Evolutionary conservation across 768 basidiomycete species (phyloP).

Genomic region (Infundibulicybe gibba): DNA sequence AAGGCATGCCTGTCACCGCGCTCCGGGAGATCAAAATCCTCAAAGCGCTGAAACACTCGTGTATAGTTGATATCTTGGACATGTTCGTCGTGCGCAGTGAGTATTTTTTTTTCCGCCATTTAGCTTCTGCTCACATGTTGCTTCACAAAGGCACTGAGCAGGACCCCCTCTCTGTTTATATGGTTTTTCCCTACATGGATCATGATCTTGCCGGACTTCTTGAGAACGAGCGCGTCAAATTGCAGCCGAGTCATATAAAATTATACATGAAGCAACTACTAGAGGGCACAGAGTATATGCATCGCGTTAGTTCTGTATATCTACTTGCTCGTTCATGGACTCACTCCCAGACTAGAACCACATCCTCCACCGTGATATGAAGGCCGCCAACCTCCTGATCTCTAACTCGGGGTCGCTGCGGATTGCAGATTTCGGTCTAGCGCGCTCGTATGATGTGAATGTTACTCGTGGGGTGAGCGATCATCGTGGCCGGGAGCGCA

Average conservation of each 20-base stretch:
- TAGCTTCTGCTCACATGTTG: background rate
- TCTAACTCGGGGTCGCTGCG: constrained; percentile 79
- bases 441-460: constrained; percentile 68
- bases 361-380: constrained; percentile 98
- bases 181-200: constrained; percentile 99
- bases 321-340: constrained; percentile 4
- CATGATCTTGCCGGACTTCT: constrained; percentile 95
- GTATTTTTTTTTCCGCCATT: constrained; percentile 17
- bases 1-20: constrained; percentile 96
- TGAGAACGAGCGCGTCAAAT: constrained; percentile 85
- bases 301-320: constrained; percentile 58
- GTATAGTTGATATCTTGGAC: constrained; percentile 84
- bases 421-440: constrained; percentile 96
- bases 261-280: constrained; percentile 94
- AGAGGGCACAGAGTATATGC: constrained; percentile 96
- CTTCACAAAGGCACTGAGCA: constrained; percentile 51
- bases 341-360: constrained; percentile 61
- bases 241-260: constrained; percentile 86
- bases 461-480: constrained; percentile 34
- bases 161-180: constrained; percentile 83
- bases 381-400: constrained; percentile 95
- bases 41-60: constrained; percentile 82
- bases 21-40: constrained; percentile 96
- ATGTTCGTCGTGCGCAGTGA: constrained; percentile 86
- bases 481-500: constrained; percentile 49